Evolutionary conservation across 345 rosid genomes (phyloP).

Genomic region (Durio zibethinus): DNA sequence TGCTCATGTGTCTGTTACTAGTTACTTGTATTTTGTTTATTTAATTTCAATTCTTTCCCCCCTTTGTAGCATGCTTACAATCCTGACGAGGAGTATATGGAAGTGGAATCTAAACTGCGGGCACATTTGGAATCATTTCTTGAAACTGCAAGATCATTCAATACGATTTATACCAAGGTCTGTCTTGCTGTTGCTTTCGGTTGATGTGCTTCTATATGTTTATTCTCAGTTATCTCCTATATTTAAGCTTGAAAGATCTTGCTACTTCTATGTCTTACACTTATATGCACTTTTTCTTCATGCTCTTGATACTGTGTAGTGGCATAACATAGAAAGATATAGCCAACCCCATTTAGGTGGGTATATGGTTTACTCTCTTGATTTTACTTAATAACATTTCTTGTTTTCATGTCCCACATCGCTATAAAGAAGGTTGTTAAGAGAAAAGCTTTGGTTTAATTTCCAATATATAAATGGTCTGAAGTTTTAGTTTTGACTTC

Average conservation of each 20-base stretch:
- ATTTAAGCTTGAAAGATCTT: constrained; percentile 7
- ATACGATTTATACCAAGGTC: constrained; percentile 89
- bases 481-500: neutral
- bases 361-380: neutral
- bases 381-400: neutral
- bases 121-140: constrained; percentile 83
- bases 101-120: constrained; percentile 81
- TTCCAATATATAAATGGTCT: neutral
- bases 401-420: neutral
- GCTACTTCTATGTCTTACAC: too few relatives aligned
- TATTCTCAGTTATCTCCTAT: neutral
- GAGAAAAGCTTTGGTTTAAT: neutral
- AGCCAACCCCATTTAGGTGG: neutral
- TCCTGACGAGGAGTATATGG: constrained; percentile 87
- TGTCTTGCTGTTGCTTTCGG: constrained; percentile 12
- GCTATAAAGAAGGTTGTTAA: neutral
- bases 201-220: constrained; percentile 6
- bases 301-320: neutral
- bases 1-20: neutral
- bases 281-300: neutral
- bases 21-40: neutral
- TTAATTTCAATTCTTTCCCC: neutral
- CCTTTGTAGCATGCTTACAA: constrained; percentile 85
- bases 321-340: neutral
- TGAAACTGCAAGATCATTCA: constrained; percentile 90